Conservation (phyloP, 495 filamentous ascomycete species). For the Endocarpon pusillum region DNA sequence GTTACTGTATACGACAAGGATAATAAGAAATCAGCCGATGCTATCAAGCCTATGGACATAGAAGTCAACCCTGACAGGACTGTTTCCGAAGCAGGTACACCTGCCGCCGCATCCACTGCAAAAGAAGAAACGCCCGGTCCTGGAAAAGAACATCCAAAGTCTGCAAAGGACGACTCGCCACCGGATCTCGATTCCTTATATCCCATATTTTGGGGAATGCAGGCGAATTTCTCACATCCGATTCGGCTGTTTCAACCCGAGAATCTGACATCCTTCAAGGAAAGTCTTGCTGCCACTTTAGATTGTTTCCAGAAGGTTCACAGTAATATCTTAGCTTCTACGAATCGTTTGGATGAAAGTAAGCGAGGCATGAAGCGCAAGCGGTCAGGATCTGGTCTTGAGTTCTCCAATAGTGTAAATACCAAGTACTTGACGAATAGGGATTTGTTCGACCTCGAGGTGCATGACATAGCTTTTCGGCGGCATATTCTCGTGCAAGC, state of each 20-base stretch:
- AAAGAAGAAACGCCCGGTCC: slow-evolving; percentile 17
- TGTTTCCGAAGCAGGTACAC: slow-evolving; percentile 9
- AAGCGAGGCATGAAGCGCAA: slow-evolving; percentile 58
- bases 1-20: slow-evolving; percentile 64
- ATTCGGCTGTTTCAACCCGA: slow-evolving; percentile 55
- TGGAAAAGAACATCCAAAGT: slow-evolving; percentile 25
- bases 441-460: slow-evolving; percentile 89
- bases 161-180: slow-evolving; percentile 24
- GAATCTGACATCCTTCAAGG: slow-evolving; percentile 60
- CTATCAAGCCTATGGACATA: slow-evolving; percentile 16
- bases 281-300: slow-evolving; percentile 60
- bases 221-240: slow-evolving; percentile 81
- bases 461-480: slow-evolving; percentile 85
- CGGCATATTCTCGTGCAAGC: slow-evolving; percentile 88
- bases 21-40: slow-evolving; percentile 39
- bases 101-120: slow-evolving; percentile 14
- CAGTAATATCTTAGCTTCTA: slow-evolving; percentile 28
- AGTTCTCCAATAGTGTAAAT: slow-evolving; percentile 66
- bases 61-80: slow-evolving; percentile 5
- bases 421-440: slow-evolving; percentile 91
- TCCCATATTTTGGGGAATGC: slow-evolving; percentile 84
- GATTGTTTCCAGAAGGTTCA: slow-evolving; percentile 62
- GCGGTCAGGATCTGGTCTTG: slow-evolving; percentile 37
- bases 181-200: slow-evolving; percentile 62
- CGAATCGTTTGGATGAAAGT: slow-evolving; percentile 40